A percentile compares a stretch with the other conserved stretches of the same genome.
Conservation (phyloP, 805 yeast species). For the Metschnikowia santaceciliae region DNA sequence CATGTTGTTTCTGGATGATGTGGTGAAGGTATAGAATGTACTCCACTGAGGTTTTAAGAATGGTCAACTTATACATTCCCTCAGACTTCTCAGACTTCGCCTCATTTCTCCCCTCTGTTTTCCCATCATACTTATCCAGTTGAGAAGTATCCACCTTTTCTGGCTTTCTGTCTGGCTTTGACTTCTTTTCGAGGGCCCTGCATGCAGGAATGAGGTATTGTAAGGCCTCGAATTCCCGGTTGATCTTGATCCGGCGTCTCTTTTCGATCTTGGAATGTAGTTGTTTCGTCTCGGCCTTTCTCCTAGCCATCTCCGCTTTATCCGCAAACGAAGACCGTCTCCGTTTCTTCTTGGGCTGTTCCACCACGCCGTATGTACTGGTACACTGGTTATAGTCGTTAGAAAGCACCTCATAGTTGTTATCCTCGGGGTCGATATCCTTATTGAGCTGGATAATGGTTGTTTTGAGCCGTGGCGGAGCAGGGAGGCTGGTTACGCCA, state of each 20-base stretch:
- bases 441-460: constrained; percentile 43
- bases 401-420: constrained; percentile 40
- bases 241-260: constrained; percentile 71
- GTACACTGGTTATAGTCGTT: constrained; percentile 27
- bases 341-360: constrained; percentile 30
- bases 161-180: too few species aligned
- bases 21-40: constrained; percentile 69
- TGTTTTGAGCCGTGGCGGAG: constrained; percentile 42
- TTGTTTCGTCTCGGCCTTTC: constrained; percentile 43
- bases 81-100: constrained; percentile 32
- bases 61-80: constrained; percentile 77
- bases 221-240: constrained; percentile 77
- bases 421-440: constrained; percentile 40
- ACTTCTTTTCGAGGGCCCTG: constrained; percentile 38
- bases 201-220: constrained; percentile 79
- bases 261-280: constrained; percentile 76
- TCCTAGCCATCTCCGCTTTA: constrained; percentile 36
- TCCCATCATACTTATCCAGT: too few species aligned
- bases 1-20: constrained; percentile 48
- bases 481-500: constrained; percentile 17
- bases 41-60: constrained; percentile 78
- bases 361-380: constrained; percentile 1
- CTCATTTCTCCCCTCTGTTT: too few species aligned
- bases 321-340: constrained; percentile 38
- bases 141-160: too few species aligned